A percentile compares a stretch with the other conserved stretches of the same genome.
Evolutionary conservation across 2,329 filamentous ascomycete genomes (phyloP).

Genomic region (Colletotrichum graminicola): DNA sequence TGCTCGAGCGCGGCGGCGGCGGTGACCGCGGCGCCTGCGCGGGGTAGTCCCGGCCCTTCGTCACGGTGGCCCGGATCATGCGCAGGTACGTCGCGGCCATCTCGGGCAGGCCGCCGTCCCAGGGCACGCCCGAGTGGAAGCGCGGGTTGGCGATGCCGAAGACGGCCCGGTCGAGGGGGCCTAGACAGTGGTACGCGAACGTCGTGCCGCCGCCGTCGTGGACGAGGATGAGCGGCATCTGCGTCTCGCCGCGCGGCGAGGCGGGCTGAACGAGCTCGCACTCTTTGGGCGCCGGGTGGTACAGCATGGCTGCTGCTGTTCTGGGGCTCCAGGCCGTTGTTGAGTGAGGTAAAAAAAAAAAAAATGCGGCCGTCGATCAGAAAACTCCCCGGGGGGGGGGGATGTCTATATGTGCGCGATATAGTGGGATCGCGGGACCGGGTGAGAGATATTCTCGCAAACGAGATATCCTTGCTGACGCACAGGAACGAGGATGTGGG

Average conservation of each 20-base stretch:
- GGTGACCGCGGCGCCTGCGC: conserved; percentile 34
- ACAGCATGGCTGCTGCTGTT: conserved; percentile 6
- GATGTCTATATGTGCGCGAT: neutral
- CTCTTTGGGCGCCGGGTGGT: conserved; percentile 14
- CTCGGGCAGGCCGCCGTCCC: conserved; percentile 64
- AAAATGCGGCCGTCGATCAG: neutral
- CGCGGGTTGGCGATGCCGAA: conserved; percentile 68
- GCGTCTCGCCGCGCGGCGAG: conserved; percentile 26
- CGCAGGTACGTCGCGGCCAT: conserved; percentile 66
- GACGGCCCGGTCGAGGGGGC: conserved; percentile 60
- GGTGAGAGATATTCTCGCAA: neutral
- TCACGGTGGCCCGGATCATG: conserved; percentile 57
- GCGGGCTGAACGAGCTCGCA: conserved; percentile 41
- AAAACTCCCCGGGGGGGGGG: neutral
- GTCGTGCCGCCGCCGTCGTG: conserved; percentile 73
- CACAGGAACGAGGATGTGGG: neutral
- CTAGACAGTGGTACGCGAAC: conserved; percentile 68
- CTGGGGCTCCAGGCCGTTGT: neutral
- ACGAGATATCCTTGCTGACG: neutral
- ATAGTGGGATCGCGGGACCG: conserved; percentile 1
- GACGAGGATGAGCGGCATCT: conserved; percentile 66
- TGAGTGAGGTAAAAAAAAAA: no score
- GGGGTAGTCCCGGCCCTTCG: conserved; percentile 26
- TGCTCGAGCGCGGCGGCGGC: conserved; percentile 18
- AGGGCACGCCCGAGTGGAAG: conserved; percentile 61